These are phyloP conservation scores for Ophiostoma australiae DNA, from an alignment of 2,329 filamentous ascomycete genomes.

Conservation along the genomic window DNA sequence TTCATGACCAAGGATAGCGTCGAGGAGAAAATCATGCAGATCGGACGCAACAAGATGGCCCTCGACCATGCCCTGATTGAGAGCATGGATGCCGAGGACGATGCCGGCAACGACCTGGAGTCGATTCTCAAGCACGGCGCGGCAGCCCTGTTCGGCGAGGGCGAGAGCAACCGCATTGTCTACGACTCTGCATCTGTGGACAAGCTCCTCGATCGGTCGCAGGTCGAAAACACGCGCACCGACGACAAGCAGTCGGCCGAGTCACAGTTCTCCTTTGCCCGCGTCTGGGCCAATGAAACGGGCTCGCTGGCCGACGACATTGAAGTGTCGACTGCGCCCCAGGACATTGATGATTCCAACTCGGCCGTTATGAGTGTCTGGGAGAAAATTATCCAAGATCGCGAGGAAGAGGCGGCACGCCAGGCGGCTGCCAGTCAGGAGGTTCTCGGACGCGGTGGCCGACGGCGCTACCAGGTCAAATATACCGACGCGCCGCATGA, in stretches of 20 bases:
- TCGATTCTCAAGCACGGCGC: constrained; percentile 85
- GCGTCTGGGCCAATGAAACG: constrained; percentile 85
- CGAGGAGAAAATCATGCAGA: constrained; percentile 94
- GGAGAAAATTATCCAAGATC: constrained; percentile 82
- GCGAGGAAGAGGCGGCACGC: constrained; percentile 71
- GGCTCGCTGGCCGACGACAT: constrained; percentile 61
- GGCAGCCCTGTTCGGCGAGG: constrained; percentile 75
- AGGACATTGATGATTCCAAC: constrained; percentile 30
- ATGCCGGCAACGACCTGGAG: constrained; percentile 73
- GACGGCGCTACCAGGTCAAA: constrained; percentile 50
- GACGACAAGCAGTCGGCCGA: constrained; percentile 58
- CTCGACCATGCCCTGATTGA: constrained; percentile 94
- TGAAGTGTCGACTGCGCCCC: constrained; percentile 43
- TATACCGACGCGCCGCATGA: constrained; percentile 24
- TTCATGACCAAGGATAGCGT: constrained; percentile 82
- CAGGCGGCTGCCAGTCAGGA: constrained; percentile 65
- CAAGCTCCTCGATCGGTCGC: constrained; percentile 79
- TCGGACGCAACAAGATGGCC: constrained; percentile 92
- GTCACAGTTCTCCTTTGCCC: constrained; percentile 80
- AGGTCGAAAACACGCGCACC: constrained; percentile 65
- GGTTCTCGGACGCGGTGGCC: constrained; percentile 78
- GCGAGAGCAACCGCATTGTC: constrained; percentile 64
- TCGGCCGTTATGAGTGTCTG: constrained; percentile 63
- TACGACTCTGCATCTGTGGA: constrained; percentile 84
- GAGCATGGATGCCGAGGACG: constrained; percentile 78